Conservation (phyloP, 495 filamentous ascomycete species). For the Tuber aestivum region DNA sequence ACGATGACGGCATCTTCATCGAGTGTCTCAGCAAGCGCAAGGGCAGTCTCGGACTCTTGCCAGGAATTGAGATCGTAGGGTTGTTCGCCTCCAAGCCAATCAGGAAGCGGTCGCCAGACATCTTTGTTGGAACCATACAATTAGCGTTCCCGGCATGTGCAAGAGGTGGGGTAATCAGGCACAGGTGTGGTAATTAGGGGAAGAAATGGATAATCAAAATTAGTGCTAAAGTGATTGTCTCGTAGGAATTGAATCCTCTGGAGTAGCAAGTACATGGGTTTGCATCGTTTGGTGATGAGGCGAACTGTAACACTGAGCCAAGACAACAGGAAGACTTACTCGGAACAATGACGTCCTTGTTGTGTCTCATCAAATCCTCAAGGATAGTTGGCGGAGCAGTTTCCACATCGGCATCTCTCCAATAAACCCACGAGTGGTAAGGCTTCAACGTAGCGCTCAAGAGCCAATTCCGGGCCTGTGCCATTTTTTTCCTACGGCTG, state of each 20-base stretch:
- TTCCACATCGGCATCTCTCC: constrained; percentile 97
- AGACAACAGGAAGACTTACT: constrained; percentile 60
- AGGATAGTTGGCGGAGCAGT: constrained; percentile 93
- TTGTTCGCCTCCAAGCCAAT: constrained; percentile 98
- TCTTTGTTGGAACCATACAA: constrained; percentile 51
- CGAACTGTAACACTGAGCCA: neutral
- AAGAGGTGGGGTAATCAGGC: neutral
- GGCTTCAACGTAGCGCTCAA: constrained; percentile 88
- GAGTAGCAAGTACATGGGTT: constrained; percentile 36
- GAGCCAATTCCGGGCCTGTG: constrained; percentile 95
- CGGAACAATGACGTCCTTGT: constrained; percentile 97
- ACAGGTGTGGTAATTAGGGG: neutral
- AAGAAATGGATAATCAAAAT: constrained; percentile 16
- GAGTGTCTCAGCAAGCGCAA: constrained; percentile 86
- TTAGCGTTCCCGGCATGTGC: constrained; percentile 14
- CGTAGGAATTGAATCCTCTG: constrained; percentile 29
- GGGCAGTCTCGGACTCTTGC: constrained; percentile 97
- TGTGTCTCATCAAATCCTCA: constrained; percentile 97
- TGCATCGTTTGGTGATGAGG: constrained; percentile 28
- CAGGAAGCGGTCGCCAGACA: constrained; percentile 95
- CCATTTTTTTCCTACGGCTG: constrained; percentile 90
- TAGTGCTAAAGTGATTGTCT: constrained; percentile 16
- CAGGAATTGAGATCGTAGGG: constrained; percentile 98
- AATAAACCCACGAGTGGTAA: constrained; percentile 98
- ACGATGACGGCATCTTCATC: constrained; percentile 99